Evolutionary conservation across 352 stramenopile species (phyloP).

Genomic region (Halophytophthora polymorphica): DNA sequence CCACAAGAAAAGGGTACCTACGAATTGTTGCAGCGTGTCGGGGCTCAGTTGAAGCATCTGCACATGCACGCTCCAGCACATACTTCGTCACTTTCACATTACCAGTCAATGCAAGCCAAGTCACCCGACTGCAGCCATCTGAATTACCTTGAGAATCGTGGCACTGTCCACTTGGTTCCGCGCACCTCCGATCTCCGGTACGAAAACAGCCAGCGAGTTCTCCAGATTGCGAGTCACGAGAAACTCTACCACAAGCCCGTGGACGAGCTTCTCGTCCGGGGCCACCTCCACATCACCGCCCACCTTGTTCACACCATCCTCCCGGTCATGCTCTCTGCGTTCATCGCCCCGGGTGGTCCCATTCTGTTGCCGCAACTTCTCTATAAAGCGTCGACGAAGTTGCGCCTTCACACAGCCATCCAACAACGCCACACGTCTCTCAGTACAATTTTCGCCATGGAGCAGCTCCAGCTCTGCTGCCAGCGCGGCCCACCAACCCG

Average conservation of each 20-base stretch:
- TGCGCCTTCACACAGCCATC: constrained; percentile 36
- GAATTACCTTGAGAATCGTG: constrained; percentile 40
- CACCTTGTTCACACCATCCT: constrained; percentile 5
- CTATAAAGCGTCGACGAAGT: constrained; percentile 60
- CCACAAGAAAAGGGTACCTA: constrained; percentile 5
- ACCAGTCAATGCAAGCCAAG: background rate
- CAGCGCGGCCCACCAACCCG: constrained; percentile 24
- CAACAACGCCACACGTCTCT: too few species aligned
- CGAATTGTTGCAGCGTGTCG: constrained; percentile 24
- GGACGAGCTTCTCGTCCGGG: constrained; percentile 51
- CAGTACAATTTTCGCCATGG: too few species aligned
- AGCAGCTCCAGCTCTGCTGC: background rate
- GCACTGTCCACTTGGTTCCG: constrained; percentile 40
- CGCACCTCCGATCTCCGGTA: constrained; percentile 55
- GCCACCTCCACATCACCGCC: constrained; percentile 8
- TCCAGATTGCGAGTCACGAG: constrained; percentile 43
- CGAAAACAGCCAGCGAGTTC: constrained; percentile 64
- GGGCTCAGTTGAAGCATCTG: constrained; percentile 37
- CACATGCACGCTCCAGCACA: background rate
- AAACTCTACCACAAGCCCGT: constrained; percentile 61
- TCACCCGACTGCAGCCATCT: background rate
- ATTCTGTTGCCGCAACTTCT: constrained; percentile 55
- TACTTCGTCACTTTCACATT: background rate
- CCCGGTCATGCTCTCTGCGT: constrained; percentile 10
- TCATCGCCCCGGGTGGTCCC: too few species aligned